These are phyloP conservation scores for Nidula microcarpa DNA, from an alignment of 768 basidiomycete genomes.

Conservation along the genomic window DNA sequence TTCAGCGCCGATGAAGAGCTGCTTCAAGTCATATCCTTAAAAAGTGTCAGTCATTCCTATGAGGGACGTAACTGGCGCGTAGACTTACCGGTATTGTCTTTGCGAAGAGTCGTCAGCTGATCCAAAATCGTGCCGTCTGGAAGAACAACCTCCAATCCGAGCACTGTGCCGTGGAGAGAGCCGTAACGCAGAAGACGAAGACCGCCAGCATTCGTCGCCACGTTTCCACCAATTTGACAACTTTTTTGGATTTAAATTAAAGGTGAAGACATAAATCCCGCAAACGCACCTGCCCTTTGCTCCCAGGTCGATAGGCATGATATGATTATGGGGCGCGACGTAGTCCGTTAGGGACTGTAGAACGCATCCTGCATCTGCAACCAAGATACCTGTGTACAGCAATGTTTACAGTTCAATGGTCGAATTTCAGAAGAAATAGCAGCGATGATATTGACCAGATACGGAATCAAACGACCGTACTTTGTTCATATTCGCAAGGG, in stretches of 20 bases:
- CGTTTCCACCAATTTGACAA: slow-evolving; percentile 97
- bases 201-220: slow-evolving; percentile 98
- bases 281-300: slow-evolving; percentile 86
- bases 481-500: slow-evolving; percentile 75
- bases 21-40: slow-evolving; percentile 94
- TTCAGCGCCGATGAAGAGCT: slow-evolving; percentile 96
- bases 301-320: slow-evolving; percentile 95
- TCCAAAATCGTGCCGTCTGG: slow-evolving; percentile 92
- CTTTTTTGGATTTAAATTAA: slow-evolving; percentile 28
- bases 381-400: slow-evolving; percentile 65
- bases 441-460: slow-evolving; percentile 50
- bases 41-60: slow-evolving; percentile 1
- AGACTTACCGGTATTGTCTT: slow-evolving; percentile 90
- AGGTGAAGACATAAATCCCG: neutral
- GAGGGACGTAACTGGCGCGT: neutral
- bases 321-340: slow-evolving; percentile 83
- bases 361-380: slow-evolving; percentile 93
- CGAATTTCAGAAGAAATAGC: slow-evolving; percentile 9
- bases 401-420: slow-evolving; percentile 4
- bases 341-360: slow-evolving; percentile 85
- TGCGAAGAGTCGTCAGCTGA: slow-evolving; percentile 84
- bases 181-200: slow-evolving; percentile 92
- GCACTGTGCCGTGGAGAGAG: slow-evolving; percentile 89
- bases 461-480: slow-evolving; percentile 82
- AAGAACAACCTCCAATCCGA: slow-evolving; percentile 93